phyloP scores from a whole-genome alignment of 2,329 filamentous ascomycete genomes.

The Pseudogymnoascus sp. region DNA sequence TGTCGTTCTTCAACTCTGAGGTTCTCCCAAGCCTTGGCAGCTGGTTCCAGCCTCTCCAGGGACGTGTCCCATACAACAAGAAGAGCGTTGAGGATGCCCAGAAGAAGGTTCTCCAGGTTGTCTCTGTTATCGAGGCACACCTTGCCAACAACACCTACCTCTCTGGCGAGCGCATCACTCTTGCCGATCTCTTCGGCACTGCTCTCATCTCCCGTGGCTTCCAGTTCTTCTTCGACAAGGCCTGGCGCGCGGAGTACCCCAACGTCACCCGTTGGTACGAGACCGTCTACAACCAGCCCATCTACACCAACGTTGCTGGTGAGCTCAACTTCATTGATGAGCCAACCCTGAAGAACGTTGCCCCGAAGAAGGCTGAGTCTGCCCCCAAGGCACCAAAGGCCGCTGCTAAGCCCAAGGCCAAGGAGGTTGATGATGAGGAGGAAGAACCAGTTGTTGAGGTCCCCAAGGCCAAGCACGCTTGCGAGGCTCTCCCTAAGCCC shows the following conservation, averaged over 20 bases:
- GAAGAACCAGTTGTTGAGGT: slow-evolving; percentile 51
- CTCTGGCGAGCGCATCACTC: slow-evolving; percentile 93
- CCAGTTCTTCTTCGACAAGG: slow-evolving; percentile 89
- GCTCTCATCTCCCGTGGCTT: slow-evolving; percentile 80
- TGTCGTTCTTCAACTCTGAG: slow-evolving; percentile 94
- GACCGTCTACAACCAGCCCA: slow-evolving; percentile 86
- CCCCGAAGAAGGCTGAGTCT: slow-evolving; percentile 71
- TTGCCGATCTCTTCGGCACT: slow-evolving; percentile 85
- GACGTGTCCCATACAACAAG: slow-evolving; percentile 90
- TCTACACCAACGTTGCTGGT: slow-evolving; percentile 75
- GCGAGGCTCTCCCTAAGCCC: slow-evolving; percentile 75
- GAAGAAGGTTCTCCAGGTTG: slow-evolving; percentile 61
- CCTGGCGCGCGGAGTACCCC: slow-evolving; percentile 77
- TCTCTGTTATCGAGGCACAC: slow-evolving; percentile 76
- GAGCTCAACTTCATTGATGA: slow-evolving; percentile 76
- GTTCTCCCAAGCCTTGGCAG: slow-evolving; percentile 64
- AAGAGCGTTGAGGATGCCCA: slow-evolving; percentile 79
- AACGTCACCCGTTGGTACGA: slow-evolving; percentile 90
- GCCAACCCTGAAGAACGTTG: slow-evolving; percentile 69
- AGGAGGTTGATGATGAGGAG: slow-evolving; percentile 56
- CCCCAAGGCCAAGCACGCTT: slow-evolving; percentile 94
- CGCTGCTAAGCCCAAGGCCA: slow-evolving; percentile 40
- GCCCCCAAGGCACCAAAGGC: slow-evolving; percentile 52
- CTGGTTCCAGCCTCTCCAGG: slow-evolving; percentile 85
- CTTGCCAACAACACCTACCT: slow-evolving; percentile 92